Conservation (phyloP, 2,329 filamentous ascomycete genomes). For the Pyrenophora teres region DNA sequence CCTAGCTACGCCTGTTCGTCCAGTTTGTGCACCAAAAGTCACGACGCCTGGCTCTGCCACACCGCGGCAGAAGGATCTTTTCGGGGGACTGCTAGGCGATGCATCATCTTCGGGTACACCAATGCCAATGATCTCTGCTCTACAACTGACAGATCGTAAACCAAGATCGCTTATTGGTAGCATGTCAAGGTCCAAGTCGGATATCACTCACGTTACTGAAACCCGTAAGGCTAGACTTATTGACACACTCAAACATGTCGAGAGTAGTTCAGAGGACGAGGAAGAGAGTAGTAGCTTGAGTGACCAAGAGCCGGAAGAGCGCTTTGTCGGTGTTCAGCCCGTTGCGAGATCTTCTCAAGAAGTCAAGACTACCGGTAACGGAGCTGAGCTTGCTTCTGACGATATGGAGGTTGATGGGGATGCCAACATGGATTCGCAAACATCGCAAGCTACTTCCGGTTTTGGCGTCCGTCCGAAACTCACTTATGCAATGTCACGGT, state of each 20-base stretch:
- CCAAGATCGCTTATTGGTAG: constrained; percentile 25
- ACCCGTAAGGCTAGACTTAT: constrained; percentile 38
- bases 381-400: constrained; percentile 4
- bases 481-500: constrained; percentile 65
- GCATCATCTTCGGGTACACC: constrained; percentile 32
- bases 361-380: neutral
- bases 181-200: constrained; percentile 40
- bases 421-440: constrained; percentile 29
- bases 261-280: constrained; percentile 30
- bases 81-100: constrained; percentile 41
- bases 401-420: constrained; percentile 30
- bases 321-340: neutral
- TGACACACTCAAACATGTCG: constrained; percentile 36
- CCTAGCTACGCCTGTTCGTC: constrained; percentile 26
- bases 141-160: constrained; percentile 38
- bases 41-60: constrained; percentile 39
- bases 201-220: constrained; percentile 32
- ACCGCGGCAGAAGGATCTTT: constrained; percentile 43
- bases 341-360: neutral
- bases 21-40: constrained; percentile 15
- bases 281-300: constrained; percentile 34
- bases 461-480: constrained; percentile 48
- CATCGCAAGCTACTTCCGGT: constrained; percentile 29
- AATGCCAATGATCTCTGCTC: constrained; percentile 38
- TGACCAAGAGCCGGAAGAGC: constrained; percentile 15